phyloP scores from a whole-genome alignment of 176 grass and related monocot genomes.

The Elymus sibiricus region DNA sequence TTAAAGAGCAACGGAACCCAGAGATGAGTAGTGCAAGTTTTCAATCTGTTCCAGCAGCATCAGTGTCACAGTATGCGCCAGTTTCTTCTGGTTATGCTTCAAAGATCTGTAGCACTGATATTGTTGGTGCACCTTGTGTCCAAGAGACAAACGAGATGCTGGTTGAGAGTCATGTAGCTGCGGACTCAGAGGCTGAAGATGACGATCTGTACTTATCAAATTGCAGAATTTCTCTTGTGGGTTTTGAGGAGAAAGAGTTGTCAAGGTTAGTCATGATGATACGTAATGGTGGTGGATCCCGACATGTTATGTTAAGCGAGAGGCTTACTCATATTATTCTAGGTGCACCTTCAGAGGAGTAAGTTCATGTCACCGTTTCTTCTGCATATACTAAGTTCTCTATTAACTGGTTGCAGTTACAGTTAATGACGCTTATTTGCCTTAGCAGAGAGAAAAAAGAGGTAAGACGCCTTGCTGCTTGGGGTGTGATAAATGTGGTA shows the following conservation, averaged over 20 bases:
- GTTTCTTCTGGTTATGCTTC: conserved; percentile 43
- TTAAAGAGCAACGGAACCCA: conserved; percentile 60
- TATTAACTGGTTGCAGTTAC: conserved; percentile 21
- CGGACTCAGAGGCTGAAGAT: conserved; percentile 71
- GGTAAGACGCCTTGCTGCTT: conserved; percentile 71
- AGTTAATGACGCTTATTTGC: conserved; percentile 27
- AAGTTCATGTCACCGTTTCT: conserved; percentile 47
- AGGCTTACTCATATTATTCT: conserved; percentile 90
- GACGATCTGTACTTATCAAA: conserved; percentile 85
- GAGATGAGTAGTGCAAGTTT: conserved; percentile 52
- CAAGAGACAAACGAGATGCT: conserved; percentile 47
- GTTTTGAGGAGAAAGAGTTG: conserved; percentile 77
- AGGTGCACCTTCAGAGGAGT: conserved; percentile 82
- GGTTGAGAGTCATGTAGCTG: conserved; percentile 54
- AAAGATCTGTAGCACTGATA: conserved; percentile 38
- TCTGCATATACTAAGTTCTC: conserved; percentile 26
- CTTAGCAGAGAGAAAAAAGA: conserved; percentile 84
- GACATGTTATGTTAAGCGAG: conserved; percentile 73
- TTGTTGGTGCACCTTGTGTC: conserved; percentile 26
- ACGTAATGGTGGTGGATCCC: conserved; percentile 76
- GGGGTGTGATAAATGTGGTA: conserved; percentile 78
- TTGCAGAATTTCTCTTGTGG: conserved; percentile 89
- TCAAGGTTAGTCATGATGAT: conserved; percentile 63
- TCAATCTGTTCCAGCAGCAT: conserved; percentile 47
- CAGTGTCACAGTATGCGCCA: conserved; percentile 49